Conservation (phyloP, 2,329 filamentous ascomycete species). For the Aaosphaeria pasadenensis region DNA sequence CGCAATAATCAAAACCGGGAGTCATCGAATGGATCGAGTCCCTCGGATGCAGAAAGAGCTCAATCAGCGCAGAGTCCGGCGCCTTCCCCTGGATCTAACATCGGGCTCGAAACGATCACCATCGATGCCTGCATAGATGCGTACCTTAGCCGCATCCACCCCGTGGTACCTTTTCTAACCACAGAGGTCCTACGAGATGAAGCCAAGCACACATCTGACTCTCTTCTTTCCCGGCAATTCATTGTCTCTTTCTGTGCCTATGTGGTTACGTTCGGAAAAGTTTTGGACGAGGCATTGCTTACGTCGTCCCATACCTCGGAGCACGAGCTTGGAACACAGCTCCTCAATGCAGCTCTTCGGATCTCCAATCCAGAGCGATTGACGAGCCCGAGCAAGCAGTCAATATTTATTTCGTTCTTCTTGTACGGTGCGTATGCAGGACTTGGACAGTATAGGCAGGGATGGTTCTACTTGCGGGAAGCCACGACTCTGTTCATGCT, state of each 20-base stretch:
- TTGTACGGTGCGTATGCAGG: constrained; percentile 71
- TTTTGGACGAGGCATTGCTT: constrained; percentile 1
- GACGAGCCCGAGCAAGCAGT: constrained; percentile 17
- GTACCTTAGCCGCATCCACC: constrained; percentile 66
- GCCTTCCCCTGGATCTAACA: constrained; percentile 12
- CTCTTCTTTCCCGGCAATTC: constrained; percentile 25
- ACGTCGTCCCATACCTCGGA: not conserved
- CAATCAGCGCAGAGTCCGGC: not conserved
- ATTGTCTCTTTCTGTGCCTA: constrained; percentile 38
- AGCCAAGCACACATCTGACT: constrained; percentile 13
- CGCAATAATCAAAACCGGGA: constrained; percentile 57
- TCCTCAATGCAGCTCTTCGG: constrained; percentile 24
- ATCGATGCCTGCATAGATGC: constrained; percentile 66
- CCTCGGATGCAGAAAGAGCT: not conserved
- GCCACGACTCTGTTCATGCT: constrained; percentile 61
- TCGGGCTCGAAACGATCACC: constrained; percentile 44
- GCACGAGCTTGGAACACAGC: constrained; percentile 6
- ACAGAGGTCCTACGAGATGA: constrained; percentile 18
- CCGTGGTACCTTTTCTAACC: constrained; percentile 42
- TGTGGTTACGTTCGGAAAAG: constrained; percentile 24
- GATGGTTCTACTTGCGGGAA: constrained; percentile 77
- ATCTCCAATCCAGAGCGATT: constrained; percentile 14
- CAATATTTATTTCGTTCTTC: constrained; percentile 72
- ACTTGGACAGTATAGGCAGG: constrained; percentile 69
- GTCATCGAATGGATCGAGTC: not conserved